Conservation (phyloP, 345 rosid genomes). For the Litchi chinensis region DNA sequence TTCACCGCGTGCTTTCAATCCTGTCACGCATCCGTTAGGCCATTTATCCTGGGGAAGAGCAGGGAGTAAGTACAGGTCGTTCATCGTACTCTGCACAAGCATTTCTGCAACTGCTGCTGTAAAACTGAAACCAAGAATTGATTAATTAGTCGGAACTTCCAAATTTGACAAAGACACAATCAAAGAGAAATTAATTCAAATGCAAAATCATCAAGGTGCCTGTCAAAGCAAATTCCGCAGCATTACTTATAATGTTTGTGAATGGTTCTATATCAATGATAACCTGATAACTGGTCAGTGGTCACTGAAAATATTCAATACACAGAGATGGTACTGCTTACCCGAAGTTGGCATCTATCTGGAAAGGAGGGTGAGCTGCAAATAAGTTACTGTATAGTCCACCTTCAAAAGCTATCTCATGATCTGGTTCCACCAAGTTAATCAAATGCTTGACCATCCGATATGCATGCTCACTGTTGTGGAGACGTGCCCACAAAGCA, state of each 20-base stretch:
- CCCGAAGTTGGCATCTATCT: constrained; percentile 99
- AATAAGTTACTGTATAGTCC: constrained; percentile 90
- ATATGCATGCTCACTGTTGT: constrained; percentile 69
- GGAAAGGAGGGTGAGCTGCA: constrained; percentile 96
- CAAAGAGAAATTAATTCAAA: background rate
- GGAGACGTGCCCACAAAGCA: constrained; percentile 87
- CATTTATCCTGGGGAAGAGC: constrained; percentile 83
- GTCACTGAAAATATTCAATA: background rate
- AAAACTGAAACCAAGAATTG: constrained; percentile 42
- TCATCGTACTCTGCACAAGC: constrained; percentile 80
- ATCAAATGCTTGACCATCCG: constrained; percentile 72
- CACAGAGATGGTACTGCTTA: constrained; percentile 33
- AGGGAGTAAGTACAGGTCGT: constrained; percentile 76
- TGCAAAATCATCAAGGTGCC: background rate
- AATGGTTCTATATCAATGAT: background rate
- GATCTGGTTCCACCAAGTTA: constrained; percentile 73
- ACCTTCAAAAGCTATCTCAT: constrained; percentile 63
- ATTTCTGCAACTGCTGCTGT: constrained; percentile 79
- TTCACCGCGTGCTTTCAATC: constrained; percentile 81
- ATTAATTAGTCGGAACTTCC: background rate
- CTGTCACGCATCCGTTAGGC: constrained; percentile 70
- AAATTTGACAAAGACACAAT: background rate
- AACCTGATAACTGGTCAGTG: background rate
- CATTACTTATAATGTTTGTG: background rate
- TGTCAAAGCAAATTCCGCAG: background rate